Evolutionary conservation across 1,139 yeast species (phyloP), one percentile per base, ranked within the genome.

Genomic region (Blastobotrys petasosporus): DNA sequence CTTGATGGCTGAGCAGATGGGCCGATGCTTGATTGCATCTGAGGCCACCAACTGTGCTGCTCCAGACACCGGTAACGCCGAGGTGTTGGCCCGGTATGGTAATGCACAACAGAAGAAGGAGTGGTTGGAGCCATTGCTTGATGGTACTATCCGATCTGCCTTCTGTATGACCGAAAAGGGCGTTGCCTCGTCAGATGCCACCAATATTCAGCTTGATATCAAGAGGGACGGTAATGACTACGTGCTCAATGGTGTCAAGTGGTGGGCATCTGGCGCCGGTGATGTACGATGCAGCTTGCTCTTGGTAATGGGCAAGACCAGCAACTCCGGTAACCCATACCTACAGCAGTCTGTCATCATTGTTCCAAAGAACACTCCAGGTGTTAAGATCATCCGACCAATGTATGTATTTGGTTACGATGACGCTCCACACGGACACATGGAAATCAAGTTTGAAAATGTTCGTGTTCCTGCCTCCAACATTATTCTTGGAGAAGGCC

Each of bases 11-110:
- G 79, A 77, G 57, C 79, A 79, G 56, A 69, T 81, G 62, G 87
- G 87, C 17, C 69, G 79, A 46, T 70, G 79, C 1, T 66, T 68
- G 46, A 61, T 72, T 44, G 85, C 79, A 1, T 80, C 85, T 2
- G 84, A 78, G 58, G 82, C 78, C 25, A 78, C 82, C 52, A 81
- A 81, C 60, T 76, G 81, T 25, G 66, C 64, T 46, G 86, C 86
- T 6, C 87, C 87, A 12, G 87, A 81, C 56, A 80, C 86, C n/a
- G 87, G 87, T 6, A 80, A 82, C 58, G 80, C 80, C 84, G 87
- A 81, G 60, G 69, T 82, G 17, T 63, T 82, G 52, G 83, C 83
- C 32, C 73, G 74, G 53, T 80, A 77, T 60, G 86, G 82, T 31
- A 73, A 67, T 42, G 65, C 63, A 1, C 66, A 62, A 47, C 87